Conservation (phyloP, 768 basidiomycete species). For the Calocybe indica region DNA sequence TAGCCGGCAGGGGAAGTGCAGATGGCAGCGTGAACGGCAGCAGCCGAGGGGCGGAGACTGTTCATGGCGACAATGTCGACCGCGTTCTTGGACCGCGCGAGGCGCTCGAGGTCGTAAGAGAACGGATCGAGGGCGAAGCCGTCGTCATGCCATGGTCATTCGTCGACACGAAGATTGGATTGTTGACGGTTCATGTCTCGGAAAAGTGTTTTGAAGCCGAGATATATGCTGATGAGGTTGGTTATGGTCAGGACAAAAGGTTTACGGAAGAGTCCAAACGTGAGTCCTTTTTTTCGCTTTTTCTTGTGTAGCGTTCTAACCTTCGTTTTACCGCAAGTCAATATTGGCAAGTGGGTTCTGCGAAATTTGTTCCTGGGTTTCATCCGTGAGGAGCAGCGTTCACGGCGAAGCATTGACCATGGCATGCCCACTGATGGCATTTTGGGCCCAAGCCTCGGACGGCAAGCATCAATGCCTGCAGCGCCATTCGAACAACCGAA, state of each 20-base stretch:
- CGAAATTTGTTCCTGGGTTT: conserved; percentile 81
- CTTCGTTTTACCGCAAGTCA: conserved; percentile 46
- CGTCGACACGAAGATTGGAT: conserved; percentile 86
- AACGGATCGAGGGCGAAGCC: conserved; percentile 93
- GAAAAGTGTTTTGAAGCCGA: conserved; percentile 93
- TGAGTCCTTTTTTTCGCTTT: conserved; percentile 31
- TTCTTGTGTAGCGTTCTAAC: background rate
- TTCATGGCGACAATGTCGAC: conserved; percentile 12
- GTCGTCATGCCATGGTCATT: conserved; percentile 80
- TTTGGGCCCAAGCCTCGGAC: conserved; percentile 14
- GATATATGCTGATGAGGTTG: conserved; percentile 90
- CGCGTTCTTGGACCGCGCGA: conserved; percentile 68
- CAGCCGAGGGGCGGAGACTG: conserved; percentile 12
- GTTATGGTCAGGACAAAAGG: conserved; percentile 51
- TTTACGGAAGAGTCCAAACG: conserved; percentile 78
- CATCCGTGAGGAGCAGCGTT: conserved; percentile 61
- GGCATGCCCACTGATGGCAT: conserved; percentile 17
- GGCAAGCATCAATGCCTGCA: background rate
- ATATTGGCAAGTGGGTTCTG: conserved; percentile 88
- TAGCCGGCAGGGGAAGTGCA: conserved; percentile 20
- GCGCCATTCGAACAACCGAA: conserved; percentile 4
- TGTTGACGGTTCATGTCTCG: conserved; percentile 80
- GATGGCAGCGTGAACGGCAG: conserved; percentile 38
- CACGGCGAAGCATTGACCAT: conserved; percentile 27
- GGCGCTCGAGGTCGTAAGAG: conserved; percentile 80